Conservation (phyloP, 805 yeast species). For the Metschnikowia chrysomelidarum region DNA sequence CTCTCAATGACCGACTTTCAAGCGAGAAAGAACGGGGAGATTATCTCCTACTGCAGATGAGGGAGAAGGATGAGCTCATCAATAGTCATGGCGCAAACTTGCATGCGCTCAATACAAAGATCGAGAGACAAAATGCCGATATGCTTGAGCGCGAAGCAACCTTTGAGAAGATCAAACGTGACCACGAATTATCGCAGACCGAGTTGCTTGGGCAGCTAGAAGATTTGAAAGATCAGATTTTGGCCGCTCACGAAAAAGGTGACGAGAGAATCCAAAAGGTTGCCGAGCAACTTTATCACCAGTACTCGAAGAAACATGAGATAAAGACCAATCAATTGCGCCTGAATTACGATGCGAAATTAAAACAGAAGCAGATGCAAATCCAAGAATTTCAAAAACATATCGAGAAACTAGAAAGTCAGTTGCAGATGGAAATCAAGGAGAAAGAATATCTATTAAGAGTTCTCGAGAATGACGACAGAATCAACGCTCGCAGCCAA, state of each 20-base stretch:
- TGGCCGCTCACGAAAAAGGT: slow-evolving; percentile 45
- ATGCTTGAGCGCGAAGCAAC: slow-evolving; percentile 10
- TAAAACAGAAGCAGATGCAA: slow-evolving; percentile 42
- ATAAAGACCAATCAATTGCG: slow-evolving; percentile 60
- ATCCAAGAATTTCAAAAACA: slow-evolving; percentile 49
- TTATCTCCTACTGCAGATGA: neutral
- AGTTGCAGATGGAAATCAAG: slow-evolving; percentile 38
- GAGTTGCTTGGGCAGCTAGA: slow-evolving; percentile 20
- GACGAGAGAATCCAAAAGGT: slow-evolving; percentile 57
- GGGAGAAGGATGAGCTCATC: slow-evolving; percentile 32
- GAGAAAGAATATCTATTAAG: slow-evolving; percentile 20
- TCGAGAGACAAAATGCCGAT: slow-evolving; percentile 19
- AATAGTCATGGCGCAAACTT: slow-evolving; percentile 31
- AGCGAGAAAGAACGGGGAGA: neutral
- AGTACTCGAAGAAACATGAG: slow-evolving; percentile 76
- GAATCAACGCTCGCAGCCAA: no score
- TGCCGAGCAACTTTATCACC: slow-evolving; percentile 68
- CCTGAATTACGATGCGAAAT: slow-evolving; percentile 28
- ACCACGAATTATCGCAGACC: slow-evolving; percentile 5
- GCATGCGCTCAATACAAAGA: slow-evolving; percentile 27
- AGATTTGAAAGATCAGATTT: slow-evolving; percentile 24
- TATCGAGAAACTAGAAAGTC: slow-evolving; percentile 46
- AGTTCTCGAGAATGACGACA: slow-evolving; percentile 12
- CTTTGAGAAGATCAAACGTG: neutral
- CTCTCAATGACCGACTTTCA: slow-evolving; percentile 1